Evolutionary conservation across 106 monocot genomes (phyloP).

Genomic region (Allium sativum): DNA sequence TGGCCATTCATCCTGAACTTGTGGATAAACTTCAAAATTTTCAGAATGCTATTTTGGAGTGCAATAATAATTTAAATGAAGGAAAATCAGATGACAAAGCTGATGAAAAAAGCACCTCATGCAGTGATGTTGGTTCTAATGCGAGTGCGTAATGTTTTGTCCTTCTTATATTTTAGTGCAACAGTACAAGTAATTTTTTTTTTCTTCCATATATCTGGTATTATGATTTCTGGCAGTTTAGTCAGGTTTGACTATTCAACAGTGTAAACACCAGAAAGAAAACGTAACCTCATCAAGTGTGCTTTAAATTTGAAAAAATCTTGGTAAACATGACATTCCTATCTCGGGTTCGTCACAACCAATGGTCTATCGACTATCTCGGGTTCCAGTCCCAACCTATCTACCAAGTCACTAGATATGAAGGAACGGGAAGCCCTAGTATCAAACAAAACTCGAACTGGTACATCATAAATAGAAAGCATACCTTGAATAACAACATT

Average conservation of each 20-base stretch:
- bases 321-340: neutral
- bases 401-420: too few relatives aligned
- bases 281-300: constrained; percentile 1
- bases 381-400: too few relatives aligned
- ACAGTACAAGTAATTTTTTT: constrained; percentile 1
- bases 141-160: too few relatives aligned
- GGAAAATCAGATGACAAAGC: neutral
- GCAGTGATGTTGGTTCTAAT: too few relatives aligned
- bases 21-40: constrained; percentile 59
- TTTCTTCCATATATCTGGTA: neutral
- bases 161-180: constrained; percentile 3
- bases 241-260: constrained; percentile 2
- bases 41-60: constrained; percentile 62
- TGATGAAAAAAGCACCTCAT: neutral
- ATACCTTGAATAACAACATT: too few relatives aligned
- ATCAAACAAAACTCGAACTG: too few relatives aligned
- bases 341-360: neutral
- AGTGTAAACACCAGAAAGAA: neutral
- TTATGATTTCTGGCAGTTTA: neutral
- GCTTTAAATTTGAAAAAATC: too few relatives aligned
- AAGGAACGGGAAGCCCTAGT: too few relatives aligned
- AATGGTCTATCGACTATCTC: too few relatives aligned
- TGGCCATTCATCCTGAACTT: constrained; percentile 62
- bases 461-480: too few relatives aligned
- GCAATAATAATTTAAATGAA: constrained; percentile 4